Base-by-base conservation (phyloP, 2,329 filamentous ascomycete genomes). In the Didymella keratinophila region DNA sequence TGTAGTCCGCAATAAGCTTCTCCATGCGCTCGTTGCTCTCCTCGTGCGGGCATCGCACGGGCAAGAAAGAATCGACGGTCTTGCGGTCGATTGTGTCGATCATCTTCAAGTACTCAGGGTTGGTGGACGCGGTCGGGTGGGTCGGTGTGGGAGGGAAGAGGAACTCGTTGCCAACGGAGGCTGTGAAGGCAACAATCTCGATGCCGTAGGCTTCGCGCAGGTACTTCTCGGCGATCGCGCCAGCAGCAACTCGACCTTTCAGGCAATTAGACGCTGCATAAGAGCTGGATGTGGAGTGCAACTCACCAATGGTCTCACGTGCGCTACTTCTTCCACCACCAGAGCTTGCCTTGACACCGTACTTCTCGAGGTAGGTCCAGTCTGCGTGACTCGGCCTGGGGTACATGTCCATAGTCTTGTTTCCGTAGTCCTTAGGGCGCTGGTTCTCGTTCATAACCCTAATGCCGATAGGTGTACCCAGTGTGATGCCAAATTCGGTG, bases 361-460 rank as follows among this genome's bases (percentile, higher is more conserved):
- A 99, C 81, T 98, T 98, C 78, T 97, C 91, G 61, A 97, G 84
- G 80, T 98, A 98, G 60, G 95, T 98, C 87, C 90, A 97, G 80
- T 98, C 94, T 60, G 95, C 94, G 79, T 98, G 95, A 75, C 88
- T 92, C 34, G 94, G 95, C 50, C 95, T 86, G 4, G 95, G 95
- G 84, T 90, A 98, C 62, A 88, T 81, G 78, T 98, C 92, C 87
- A 97, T 97, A 28, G 93, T 97, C 75, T 87, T 86, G 79, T 87
- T 86, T 56, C 91, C 91, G 79, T 98, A 98, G 82, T 99, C 95
- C 75, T 92, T 88, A 36, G 93, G 94, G 63, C 94, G 84, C 76
- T 97, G 92, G 77, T 98, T 93, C 82, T 98, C 89, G 78, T 98
- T 98, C 78, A 88, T 84, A 42, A 98, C 93, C 58, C 91, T 81